Evolutionary conservation across 345 rosid genomes (phyloP).

Genomic region (Limnanthes douglasii): DNA sequence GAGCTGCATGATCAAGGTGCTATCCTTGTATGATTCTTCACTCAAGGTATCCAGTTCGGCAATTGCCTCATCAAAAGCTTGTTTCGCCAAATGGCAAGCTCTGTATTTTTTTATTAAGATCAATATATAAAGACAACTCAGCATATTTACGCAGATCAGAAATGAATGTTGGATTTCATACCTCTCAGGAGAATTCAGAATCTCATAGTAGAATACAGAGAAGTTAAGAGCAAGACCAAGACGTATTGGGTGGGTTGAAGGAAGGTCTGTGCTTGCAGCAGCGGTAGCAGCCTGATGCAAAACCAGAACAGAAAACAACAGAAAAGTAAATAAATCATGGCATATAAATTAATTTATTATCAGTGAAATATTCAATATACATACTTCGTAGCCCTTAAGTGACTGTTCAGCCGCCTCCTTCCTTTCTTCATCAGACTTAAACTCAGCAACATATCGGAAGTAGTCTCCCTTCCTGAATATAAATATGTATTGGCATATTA

Average conservation of each 20-base stretch:
- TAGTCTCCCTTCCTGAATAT: conserved; percentile 87
- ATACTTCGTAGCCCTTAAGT: conserved; percentile 85
- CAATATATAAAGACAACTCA: neutral
- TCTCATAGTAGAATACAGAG: conserved; percentile 97
- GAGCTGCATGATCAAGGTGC: conserved; percentile 98
- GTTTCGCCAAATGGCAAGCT: conserved; percentile 98
- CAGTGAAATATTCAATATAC: conserved; percentile 2
- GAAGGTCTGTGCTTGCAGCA: conserved; percentile 78
- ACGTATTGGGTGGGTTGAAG: conserved; percentile 96
- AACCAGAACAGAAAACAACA: neutral
- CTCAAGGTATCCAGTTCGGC: conserved; percentile 92
- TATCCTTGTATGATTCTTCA: conserved; percentile 97
- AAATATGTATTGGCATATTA: neutral
- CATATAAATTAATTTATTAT: too few relatives aligned
- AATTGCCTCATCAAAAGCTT: conserved; percentile 96
- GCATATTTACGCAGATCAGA: conserved; percentile 2
- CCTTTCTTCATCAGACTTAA: conserved; percentile 78
- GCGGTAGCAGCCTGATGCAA: conserved; percentile 65
- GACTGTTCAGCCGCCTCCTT: conserved; percentile 92
- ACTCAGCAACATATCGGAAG: conserved; percentile 87
- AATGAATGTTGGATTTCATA: conserved; percentile 1
- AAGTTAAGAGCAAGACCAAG: conserved; percentile 99
- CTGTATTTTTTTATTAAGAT: conserved; percentile 21
- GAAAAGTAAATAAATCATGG: neutral
- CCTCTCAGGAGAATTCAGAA: conserved; percentile 99